Conservation (phyloP, 2,329 filamentous ascomycete genomes). For the Diaporthe citri region DNA sequence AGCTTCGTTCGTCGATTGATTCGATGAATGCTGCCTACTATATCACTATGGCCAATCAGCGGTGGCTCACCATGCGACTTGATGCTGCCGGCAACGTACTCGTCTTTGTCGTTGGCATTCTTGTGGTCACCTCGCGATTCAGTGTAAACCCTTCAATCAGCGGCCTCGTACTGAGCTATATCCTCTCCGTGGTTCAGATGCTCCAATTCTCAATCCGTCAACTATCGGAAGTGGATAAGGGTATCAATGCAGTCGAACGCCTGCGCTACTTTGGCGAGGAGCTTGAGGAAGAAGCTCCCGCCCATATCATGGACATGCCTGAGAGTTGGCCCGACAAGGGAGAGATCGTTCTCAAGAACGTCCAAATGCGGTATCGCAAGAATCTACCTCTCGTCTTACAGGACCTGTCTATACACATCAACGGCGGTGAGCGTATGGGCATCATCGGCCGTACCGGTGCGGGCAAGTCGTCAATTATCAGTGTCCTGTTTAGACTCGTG, state of each 20-base stretch:
- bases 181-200: conserved; percentile 93
- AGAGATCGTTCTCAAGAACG: conserved; percentile 80
- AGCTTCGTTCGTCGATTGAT: conserved; percentile 79
- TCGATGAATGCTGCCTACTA: conserved; percentile 96
- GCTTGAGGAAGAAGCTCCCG: conserved; percentile 89
- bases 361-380: conserved; percentile 82
- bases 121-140: conserved; percentile 95
- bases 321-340: conserved; percentile 88
- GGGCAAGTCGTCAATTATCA: conserved; percentile 75
- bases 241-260: conserved; percentile 96
- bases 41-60: conserved; percentile 93
- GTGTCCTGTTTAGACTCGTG: conserved; percentile 72
- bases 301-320: conserved; percentile 80
- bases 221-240: conserved; percentile 94
- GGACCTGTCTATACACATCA: conserved; percentile 78
- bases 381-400: conserved; percentile 80
- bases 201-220: conserved; percentile 96
- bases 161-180: conserved; percentile 92
- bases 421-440: conserved; percentile 82
- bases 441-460: conserved; percentile 75
- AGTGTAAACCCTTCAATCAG: conserved; percentile 85
- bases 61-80: conserved; percentile 89
- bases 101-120: conserved; percentile 88
- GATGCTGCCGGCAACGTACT: conserved; percentile 87
- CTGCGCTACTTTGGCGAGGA: conserved; percentile 89